Conservation (phyloP, 1,284 basidiomycete species). For the Cryptococcus sp. region DNA sequence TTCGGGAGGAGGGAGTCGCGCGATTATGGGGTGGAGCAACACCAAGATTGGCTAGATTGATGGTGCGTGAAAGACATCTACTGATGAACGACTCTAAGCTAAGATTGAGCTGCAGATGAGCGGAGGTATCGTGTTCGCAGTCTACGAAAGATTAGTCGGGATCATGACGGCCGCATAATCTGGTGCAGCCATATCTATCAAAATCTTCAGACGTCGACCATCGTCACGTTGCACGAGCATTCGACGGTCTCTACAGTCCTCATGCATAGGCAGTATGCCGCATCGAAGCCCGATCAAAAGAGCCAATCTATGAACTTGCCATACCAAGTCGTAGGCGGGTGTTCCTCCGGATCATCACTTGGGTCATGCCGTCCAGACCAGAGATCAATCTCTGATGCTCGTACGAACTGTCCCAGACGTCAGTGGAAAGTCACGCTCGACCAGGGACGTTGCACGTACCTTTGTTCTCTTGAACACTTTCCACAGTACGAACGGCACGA, state of each 20-base stretch:
- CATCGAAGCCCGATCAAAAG: slow-evolving; percentile 2
- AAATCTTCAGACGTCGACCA: no score
- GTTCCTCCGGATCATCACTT: slow-evolving; percentile 12
- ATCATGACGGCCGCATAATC: slow-evolving; percentile 9
- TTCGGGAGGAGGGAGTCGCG: slow-evolving; percentile 74
- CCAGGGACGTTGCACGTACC: neutral
- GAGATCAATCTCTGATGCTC: slow-evolving; percentile 21
- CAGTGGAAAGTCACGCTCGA: neutral
- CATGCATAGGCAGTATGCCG: no score
- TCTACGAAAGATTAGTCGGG: slow-evolving; percentile 20
- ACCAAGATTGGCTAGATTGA: slow-evolving; percentile 23
- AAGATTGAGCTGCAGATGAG: slow-evolving; percentile 8
- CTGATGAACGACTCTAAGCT: no score
- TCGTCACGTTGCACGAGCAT: no score
- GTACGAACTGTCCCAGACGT: slow-evolving; percentile 8
- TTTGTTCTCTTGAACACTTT: slow-evolving; percentile 19
- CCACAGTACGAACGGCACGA: slow-evolving; percentile 18
- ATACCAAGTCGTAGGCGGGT: slow-evolving; percentile 17
- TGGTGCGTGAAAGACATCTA: slow-evolving; percentile 20
- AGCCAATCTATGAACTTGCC: slow-evolving; percentile 20
- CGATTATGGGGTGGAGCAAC: slow-evolving; percentile 27
- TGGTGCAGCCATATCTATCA: neutral
- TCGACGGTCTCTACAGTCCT: no score
- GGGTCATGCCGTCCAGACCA: slow-evolving; percentile 17
- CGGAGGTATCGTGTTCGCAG: slow-evolving; percentile 27